Evolutionary conservation across 1,284 basidiomycete genomes (phyloP), one percentile per base, ranked within the genome.

Genomic region (Singerocomus inundabilis): DNA sequence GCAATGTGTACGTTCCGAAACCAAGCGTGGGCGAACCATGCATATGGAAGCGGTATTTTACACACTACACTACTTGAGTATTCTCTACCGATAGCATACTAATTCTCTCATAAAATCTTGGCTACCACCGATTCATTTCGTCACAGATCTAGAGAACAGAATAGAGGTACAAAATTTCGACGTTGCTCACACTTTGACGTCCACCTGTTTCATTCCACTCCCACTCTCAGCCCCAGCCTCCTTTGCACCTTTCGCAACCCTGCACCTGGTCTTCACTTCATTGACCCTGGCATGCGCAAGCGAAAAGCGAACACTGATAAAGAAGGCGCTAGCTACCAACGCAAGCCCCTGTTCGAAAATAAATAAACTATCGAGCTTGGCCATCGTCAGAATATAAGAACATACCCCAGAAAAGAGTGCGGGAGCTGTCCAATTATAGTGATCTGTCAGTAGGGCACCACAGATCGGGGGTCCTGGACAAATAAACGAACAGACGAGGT

Each of bases 401-500:
- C 63, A 13, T 54, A 65, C 67, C 41, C 48, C 60, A 44, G 53
- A 63, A 48, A 69, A 68, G 12, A 62, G n/a, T 4, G 51, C 57
- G 5, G 67, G 58, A 3, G 54, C 63, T 62, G 58, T 67, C 67
- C 67, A 69, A 26, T 52, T 39, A 44, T 68, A 67, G 24, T 32
- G 49, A 4, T 13, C 5, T 3, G 64, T 63, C n/a, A n/a, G n/a
- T n/a, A n/a, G n/a, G n/a, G n/a, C n/a, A n/a, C n/a, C n/a, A n/a
- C n/a, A n/a, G n/a, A 26, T 68, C 25, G 16, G 68, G 58, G n/a
- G 62, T 60, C 67, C 67, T 2, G 12, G 18, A 3, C 8, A 37
- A 12, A 30, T 5, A 26, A 4, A 21, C 21, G 32, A 4, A n/a
- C n/a, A n/a, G 32, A 1, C 9, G 5, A 6, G 39, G 21, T 21